Conservation (phyloP, 352 stramenopile species). For the Elongisporangium senticosum region DNA sequence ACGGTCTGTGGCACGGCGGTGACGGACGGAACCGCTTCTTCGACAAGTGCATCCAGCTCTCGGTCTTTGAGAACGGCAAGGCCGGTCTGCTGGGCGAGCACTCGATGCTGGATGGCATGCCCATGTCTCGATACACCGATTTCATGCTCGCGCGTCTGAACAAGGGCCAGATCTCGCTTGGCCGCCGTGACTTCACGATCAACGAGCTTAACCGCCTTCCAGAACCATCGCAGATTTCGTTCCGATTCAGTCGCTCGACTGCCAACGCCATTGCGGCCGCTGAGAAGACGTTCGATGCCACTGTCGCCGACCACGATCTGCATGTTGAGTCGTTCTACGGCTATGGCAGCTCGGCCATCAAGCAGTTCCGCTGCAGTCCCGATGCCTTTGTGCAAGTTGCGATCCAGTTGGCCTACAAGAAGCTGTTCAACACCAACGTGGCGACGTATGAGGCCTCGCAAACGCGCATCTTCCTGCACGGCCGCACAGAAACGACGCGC, state of each 20-base stretch:
- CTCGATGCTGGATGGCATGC: conserved; percentile 87
- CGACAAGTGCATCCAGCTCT: conserved; percentile 96
- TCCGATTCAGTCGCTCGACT: conserved; percentile 45
- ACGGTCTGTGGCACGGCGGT: conserved; percentile 62
- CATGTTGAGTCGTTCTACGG: conserved; percentile 85
- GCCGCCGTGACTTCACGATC: conserved; percentile 31
- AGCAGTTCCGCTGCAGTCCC: conserved; percentile 86
- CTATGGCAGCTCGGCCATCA: conserved; percentile 88
- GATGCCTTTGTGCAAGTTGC: conserved; percentile 95
- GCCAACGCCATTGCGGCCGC: conserved; percentile 42
- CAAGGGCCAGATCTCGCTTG: conserved; percentile 42
- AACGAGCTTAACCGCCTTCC: conserved; percentile 23
- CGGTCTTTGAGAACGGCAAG: conserved; percentile 95
- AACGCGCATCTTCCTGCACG: conserved; percentile 92
- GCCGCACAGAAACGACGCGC: conserved; percentile 89
- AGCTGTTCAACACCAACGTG: conserved; percentile 53
- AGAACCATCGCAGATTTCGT: conserved; percentile 36
- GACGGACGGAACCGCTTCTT: conserved; percentile 94
- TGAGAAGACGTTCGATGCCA: conserved; percentile 56
- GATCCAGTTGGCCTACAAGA: conserved; percentile 91
- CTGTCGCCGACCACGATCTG: conserved; percentile 83
- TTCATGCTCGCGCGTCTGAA: conserved; percentile 54
- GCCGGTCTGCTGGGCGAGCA: conserved; percentile 92
- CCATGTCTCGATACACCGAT: conserved; percentile 68
- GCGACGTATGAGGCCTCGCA: conserved; percentile 95